phyloP scores from a whole-genome alignment of 1,284 basidiomycete species.

The Phylloboletellus chloephorus region DNA sequence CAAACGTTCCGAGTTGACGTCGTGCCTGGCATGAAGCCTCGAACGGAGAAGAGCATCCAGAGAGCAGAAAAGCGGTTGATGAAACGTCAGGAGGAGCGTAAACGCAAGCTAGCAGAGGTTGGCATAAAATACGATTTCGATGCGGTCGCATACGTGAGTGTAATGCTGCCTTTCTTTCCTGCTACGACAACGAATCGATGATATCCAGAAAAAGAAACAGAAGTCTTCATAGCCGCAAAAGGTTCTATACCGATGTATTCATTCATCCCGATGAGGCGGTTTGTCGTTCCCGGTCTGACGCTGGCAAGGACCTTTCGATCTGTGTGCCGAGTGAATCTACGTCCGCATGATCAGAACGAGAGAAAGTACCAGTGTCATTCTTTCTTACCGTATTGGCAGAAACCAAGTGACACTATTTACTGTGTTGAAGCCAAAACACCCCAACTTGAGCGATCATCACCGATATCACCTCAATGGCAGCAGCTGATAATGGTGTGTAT shows the following conservation, averaged over 20 bases:
- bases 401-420: no score
- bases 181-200: neutral
- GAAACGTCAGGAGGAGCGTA: slow-evolving; percentile 73
- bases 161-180: neutral
- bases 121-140: slow-evolving; percentile 92
- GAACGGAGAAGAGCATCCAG: slow-evolving; percentile 69
- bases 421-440: no score
- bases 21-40: slow-evolving; percentile 42
- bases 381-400: no score
- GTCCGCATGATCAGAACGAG: no score
- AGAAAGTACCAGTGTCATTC: no score
- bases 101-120: slow-evolving; percentile 71
- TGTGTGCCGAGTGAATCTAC: no score
- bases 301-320: no score
- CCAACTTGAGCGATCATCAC: no score
- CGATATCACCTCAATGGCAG: no score
- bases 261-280: no score
- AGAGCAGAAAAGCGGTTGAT: slow-evolving; percentile 69
- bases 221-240: slow-evolving; percentile 14
- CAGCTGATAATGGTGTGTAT: no score
- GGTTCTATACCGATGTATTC: slow-evolving; percentile 3
- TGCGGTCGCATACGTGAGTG: slow-evolving; percentile 62
- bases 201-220: slow-evolving; percentile 29
- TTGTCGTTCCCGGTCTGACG: no score
- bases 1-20: neutral